Percentiles rank a stretch among this genome's conserved stretches.
These are phyloP conservation scores for Vaccinium myrtillus DNA, from an alignment of 148 eudicot species.

Conservation along the genomic window DNA sequence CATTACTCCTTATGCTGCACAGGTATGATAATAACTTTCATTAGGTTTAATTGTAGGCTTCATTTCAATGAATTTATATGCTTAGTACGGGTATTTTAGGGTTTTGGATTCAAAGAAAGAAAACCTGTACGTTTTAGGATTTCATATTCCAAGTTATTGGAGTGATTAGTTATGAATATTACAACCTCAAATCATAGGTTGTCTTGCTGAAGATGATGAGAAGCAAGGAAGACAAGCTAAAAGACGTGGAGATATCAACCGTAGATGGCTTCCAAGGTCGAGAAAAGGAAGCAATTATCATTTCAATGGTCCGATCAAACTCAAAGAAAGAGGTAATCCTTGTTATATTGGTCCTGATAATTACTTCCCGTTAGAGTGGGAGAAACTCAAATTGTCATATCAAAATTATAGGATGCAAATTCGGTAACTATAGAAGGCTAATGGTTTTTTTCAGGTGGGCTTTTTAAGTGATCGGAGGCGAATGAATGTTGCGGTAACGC, in stretches of 20 bases:
- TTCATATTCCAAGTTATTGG: neutral
- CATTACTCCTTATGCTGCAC: slow-evolving; percentile 92
- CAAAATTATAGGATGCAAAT: neutral
- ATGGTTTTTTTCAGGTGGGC: slow-evolving; percentile 61
- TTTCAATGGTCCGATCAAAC: slow-evolving; percentile 98
- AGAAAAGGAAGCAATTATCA: slow-evolving; percentile 94
- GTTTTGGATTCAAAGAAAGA: neutral
- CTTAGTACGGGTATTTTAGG: neutral
- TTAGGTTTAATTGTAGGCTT: neutral
- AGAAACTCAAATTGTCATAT: neutral
- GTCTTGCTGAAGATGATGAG: slow-evolving; percentile 71
- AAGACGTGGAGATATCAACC: slow-evolving; percentile 87
- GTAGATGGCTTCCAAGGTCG: slow-evolving; percentile 99
- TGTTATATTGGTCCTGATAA: neutral
- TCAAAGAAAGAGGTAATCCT: slow-evolving; percentile 81
- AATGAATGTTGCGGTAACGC: slow-evolving; percentile 98
- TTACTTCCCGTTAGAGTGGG: neutral
- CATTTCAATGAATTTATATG: neutral
- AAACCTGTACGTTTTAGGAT: neutral
- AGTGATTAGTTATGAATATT: neutral
- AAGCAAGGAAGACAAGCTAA: slow-evolving; percentile 67
- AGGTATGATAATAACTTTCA: slow-evolving; percentile 37
- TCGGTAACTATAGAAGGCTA: neutral
- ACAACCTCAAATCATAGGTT: slow-evolving; percentile 48
- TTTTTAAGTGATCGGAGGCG: slow-evolving; percentile 89